Evolutionary conservation across 2,329 filamentous ascomycete genomes (phyloP), one percentile per base, ranked within the genome.

Genomic region (Blastomyces gilchristii): DNA sequence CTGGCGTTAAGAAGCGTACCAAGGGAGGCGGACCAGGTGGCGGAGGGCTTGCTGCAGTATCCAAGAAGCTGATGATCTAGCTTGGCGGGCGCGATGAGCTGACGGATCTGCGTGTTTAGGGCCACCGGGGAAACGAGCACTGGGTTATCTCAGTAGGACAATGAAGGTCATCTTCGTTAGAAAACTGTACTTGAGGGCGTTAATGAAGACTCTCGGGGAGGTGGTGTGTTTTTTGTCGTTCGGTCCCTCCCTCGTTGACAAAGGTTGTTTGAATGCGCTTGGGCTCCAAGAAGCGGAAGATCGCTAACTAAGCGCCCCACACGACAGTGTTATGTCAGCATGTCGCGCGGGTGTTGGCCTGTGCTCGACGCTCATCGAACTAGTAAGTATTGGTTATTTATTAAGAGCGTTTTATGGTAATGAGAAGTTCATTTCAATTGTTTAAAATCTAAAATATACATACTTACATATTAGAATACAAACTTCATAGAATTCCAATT

Each of bases 161-260:
- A 49, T 31, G 39, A 47, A 47, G 31, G 22, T n/a, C 57, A 59
- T 59, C 43, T 59, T 59, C 57, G 8, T 57, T 37, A 28, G 31
- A 49, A 49, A 31, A 18, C 6, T 18, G 16, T 47, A 18, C 18
- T 41, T 45, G 16, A 25, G 31, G 25, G 12, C 49, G 41, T 8
- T 31, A 16, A 34, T 45, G 22, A 34, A 59, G 41, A 49, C 16
- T 34, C 16, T 45, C 9, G 14, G 41, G 3, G 14, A 5, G 41
- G 28, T 49, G 22, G 57, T 22, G 3, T 22, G n/a, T 22, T 22
- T 14, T 31, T n/a, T 43, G 34, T 37, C 34, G 34, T 8, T 9
- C 9, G 7, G 34, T 37, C 34, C 1, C 34, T 37, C 34, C 34
- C n/a, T 25, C 31, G 56, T 47, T 28, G 37, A 3, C 7, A 4